Evolutionary conservation across 2,329 filamentous ascomycete genomes (phyloP).

Genomic region (Phaeosphaeriaceae sp.): DNA sequence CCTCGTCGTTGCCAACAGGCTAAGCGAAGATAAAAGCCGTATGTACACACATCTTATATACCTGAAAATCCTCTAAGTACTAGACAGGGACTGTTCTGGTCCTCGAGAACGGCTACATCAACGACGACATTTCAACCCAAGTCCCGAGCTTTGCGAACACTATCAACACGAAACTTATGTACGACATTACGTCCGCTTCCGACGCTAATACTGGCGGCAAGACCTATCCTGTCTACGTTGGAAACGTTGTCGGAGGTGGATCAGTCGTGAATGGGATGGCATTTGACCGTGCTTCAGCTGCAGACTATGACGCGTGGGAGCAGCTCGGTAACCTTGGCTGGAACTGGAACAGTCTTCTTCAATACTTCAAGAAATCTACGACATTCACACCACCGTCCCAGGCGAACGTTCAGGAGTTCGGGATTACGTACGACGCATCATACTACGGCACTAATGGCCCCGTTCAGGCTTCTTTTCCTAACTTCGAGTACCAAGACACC

Average conservation of each 20-base stretch:
- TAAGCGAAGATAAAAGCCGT: slow-evolving; percentile 36
- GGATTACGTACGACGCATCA: slow-evolving; percentile 32
- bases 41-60: not conserved
- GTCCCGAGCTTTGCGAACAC: slow-evolving; percentile 29
- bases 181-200: slow-evolving; percentile 32
- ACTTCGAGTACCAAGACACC: slow-evolving; percentile 31
- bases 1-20: slow-evolving; percentile 37
- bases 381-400: slow-evolving; percentile 28
- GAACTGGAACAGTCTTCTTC: slow-evolving; percentile 37
- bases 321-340: slow-evolving; percentile 62
- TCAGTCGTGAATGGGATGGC: slow-evolving; percentile 50
- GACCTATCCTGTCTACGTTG: slow-evolving; percentile 24
- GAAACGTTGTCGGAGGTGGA: slow-evolving; percentile 45
- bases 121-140: slow-evolving; percentile 30
- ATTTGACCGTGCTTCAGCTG: slow-evolving; percentile 44
- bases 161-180: slow-evolving; percentile 30
- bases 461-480: slow-evolving; percentile 32
- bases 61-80: slow-evolving; percentile 2
- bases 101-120: slow-evolving; percentile 33
- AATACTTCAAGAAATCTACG: slow-evolving; percentile 42
- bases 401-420: slow-evolving; percentile 21
- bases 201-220: slow-evolving; percentile 20
- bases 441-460: slow-evolving; percentile 33
- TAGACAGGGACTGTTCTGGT: slow-evolving; percentile 33
- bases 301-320: slow-evolving; percentile 62